Conservation (phyloP, 2,329 filamentous ascomycete genomes). For the Aciculosporium take region DNA sequence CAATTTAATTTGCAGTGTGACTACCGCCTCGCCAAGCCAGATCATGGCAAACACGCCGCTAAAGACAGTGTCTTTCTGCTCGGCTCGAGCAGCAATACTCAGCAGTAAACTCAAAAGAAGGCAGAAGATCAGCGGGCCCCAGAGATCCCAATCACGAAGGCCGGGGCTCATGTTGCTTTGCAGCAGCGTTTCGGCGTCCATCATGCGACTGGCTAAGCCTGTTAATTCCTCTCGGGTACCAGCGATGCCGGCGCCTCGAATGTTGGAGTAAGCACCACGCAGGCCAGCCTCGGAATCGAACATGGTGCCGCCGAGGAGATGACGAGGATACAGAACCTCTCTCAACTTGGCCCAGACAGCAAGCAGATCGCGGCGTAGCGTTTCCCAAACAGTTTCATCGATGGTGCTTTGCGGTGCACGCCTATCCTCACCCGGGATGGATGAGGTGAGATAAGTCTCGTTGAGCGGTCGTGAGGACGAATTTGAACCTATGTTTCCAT, state of each 20-base stretch:
- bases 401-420: conserved; percentile 83
- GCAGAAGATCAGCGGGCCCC: conserved; percentile 93
- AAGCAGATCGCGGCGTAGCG: conserved; percentile 77
- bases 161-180: conserved; percentile 74
- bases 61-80: conserved; percentile 82
- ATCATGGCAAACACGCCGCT: conserved; percentile 93
- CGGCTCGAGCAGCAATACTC: conserved; percentile 62
- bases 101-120: conserved; percentile 76
- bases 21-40: conserved; percentile 91
- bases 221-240: conserved; percentile 49
- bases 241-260: conserved; percentile 42
- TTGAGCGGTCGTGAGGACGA: conserved; percentile 45
- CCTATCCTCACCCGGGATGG: conserved; percentile 85
- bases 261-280: conserved; percentile 46
- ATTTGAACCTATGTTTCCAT: conserved; percentile 63
- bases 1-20: conserved; percentile 95
- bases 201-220: conserved; percentile 44
- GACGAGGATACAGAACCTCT: conserved; percentile 91
- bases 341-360: conserved; percentile 97
- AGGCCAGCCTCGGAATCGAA: conserved; percentile 39
- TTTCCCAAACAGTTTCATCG: conserved; percentile 95
- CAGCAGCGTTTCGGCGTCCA: conserved; percentile 48
- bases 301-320: conserved; percentile 64
- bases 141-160: conserved; percentile 91
- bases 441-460: conserved; percentile 73